A percentile compares a stretch with the other conserved stretches of the same genome.
Conservation (phyloP, 257 asterid species). For the Scutellaria galericulata region DNA sequence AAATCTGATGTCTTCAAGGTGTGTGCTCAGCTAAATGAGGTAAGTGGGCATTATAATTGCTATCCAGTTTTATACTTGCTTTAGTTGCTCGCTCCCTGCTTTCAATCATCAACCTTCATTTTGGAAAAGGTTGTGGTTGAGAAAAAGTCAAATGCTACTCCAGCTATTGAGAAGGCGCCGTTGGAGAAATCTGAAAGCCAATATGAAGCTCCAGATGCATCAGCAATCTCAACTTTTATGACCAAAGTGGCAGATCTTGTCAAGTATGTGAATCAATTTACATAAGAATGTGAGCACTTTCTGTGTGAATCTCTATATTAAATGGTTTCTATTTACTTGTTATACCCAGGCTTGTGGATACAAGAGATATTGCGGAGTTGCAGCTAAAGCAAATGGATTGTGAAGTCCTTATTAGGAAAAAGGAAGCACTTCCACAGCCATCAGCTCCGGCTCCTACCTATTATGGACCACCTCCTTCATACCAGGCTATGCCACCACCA, state of each 20-base stretch:
- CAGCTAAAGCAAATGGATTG: conserved; percentile 59
- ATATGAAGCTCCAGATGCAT: conserved; percentile 48
- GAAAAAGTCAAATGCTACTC: conserved; percentile 44
- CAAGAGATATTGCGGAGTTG: conserved; percentile 62
- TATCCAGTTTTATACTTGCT: not conserved
- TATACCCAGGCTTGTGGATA: conserved; percentile 59
- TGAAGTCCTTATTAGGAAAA: conserved; percentile 62
- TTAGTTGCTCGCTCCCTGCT: not conserved
- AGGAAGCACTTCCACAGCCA: conserved; percentile 61
- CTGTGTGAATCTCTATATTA: not conserved
- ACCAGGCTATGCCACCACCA: conserved; percentile 40
- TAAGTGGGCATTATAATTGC: conserved; percentile 12
- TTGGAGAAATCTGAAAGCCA: conserved; percentile 39
- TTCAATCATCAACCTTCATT: conserved; percentile 21
- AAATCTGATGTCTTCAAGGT: conserved; percentile 50
- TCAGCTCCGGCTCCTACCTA: conserved; percentile 41
- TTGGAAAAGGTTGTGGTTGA: conserved; percentile 45
- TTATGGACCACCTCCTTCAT: conserved; percentile 40
- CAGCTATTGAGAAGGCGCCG: conserved; percentile 37
- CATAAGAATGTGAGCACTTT: conserved; percentile 13
- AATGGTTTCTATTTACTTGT: not conserved
- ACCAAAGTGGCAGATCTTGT: conserved; percentile 54
- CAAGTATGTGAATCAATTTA: conserved; percentile 43
- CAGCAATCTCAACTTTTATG: conserved; percentile 54
- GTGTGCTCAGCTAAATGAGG: conserved; percentile 53